These are phyloP conservation scores for Megacollybia marginata DNA, from an alignment of 768 basidiomycete species.

Conservation along the genomic window DNA sequence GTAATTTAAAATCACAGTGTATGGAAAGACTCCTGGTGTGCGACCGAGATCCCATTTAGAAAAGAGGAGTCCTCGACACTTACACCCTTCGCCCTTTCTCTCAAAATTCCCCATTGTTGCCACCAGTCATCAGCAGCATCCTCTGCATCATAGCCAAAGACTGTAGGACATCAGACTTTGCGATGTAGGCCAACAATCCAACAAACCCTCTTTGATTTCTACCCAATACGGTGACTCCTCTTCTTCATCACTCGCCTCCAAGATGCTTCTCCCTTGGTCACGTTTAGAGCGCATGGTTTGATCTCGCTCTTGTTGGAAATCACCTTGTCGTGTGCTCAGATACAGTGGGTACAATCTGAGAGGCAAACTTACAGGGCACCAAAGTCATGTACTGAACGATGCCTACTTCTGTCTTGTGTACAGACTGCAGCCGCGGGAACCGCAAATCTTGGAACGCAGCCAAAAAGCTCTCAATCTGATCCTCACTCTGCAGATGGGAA, in stretches of 20 bases:
- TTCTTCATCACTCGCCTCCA: conserved; percentile 12
- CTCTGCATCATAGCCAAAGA: conserved; percentile 33
- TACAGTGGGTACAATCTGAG: no score
- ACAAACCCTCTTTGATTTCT: conserved; percentile 15
- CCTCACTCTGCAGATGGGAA: conserved; percentile 24
- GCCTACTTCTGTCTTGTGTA: neutral
- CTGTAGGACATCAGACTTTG: neutral
- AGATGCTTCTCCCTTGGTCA: conserved; percentile 5
- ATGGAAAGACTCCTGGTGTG: no score
- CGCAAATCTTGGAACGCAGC: conserved; percentile 36
- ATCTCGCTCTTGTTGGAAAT: neutral
- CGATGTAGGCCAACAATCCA: no score
- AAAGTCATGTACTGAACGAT: neutral
- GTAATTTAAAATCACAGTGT: no score
- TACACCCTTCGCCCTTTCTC: conserved; percentile 15
- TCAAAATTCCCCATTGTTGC: conserved; percentile 32
- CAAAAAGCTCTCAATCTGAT: conserved; percentile 30
- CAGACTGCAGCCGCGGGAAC: conserved; percentile 20
- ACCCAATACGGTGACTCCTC: conserved; percentile 29
- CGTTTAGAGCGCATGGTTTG: conserved; percentile 1
- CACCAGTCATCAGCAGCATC: conserved; percentile 38
- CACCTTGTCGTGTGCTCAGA: no score
- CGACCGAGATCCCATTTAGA: no score
- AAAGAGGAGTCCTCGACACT: no score
- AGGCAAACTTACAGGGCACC: no score